Percentiles rank a stretch among this genome's conserved stretches.
Evolutionary conservation across 495 filamentous ascomycete species (phyloP).

Genomic region (Penicillium daleae): DNA sequence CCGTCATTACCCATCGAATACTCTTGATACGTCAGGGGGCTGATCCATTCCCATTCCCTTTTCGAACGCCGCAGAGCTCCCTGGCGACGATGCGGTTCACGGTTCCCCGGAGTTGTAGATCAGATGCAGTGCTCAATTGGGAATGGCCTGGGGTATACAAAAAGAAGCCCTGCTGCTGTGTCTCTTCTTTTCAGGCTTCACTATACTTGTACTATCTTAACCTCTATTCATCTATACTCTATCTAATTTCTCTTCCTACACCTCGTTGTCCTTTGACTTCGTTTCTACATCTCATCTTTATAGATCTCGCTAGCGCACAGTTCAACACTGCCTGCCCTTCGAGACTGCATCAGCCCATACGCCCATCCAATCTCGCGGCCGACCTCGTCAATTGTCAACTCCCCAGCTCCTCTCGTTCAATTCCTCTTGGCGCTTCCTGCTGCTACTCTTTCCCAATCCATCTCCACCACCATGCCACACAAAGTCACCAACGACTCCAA

Average conservation of each 20-base stretch:
- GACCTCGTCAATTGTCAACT: constrained; percentile 5
- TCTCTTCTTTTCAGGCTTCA: constrained; percentile 8
- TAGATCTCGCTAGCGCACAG: constrained; percentile 26
- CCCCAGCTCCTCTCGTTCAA: not conserved
- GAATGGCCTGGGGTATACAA: constrained; percentile 36
- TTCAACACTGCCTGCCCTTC: constrained; percentile 34
- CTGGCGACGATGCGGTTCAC: constrained; percentile 26
- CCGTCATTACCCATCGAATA: not conserved
- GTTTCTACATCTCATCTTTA: constrained; percentile 19
- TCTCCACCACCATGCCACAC: constrained; percentile 40
- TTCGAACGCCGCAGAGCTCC: constrained; percentile 15
- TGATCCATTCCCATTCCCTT: constrained; percentile 33
- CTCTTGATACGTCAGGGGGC: constrained; percentile 24
- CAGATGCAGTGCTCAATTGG: constrained; percentile 32
- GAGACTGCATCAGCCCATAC: constrained; percentile 17
- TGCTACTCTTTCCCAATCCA: constrained; percentile 3
- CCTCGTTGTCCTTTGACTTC: constrained; percentile 9
- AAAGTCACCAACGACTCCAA: constrained; percentile 51
- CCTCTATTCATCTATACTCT: constrained; percentile 1
- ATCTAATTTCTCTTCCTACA: constrained; percentile 11
- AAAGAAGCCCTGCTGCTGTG: constrained; percentile 22
- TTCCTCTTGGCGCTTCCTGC: not conserved
- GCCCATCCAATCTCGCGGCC: constrained; percentile 5
- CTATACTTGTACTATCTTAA: constrained; percentile 10
- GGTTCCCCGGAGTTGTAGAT: constrained; percentile 35